Conservation (phyloP, 805 yeast genomes). For the Schwanniomyces sp. region DNA sequence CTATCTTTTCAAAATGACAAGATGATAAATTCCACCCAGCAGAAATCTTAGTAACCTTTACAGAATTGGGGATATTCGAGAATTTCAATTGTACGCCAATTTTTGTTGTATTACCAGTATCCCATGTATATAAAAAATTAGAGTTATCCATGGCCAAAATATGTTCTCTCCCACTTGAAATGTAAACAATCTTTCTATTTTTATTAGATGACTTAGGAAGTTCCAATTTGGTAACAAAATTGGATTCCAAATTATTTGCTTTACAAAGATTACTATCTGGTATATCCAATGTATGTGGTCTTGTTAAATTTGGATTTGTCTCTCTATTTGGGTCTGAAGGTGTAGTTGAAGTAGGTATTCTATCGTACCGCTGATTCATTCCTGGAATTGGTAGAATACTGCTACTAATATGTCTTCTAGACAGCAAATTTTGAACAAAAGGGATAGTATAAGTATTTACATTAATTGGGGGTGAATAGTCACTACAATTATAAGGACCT, state of each 20-base stretch:
- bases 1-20: conserved; percentile 47
- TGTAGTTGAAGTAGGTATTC: conserved; percentile 3
- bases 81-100: conserved; percentile 47
- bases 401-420: conserved; percentile 10
- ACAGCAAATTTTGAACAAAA: conserved; percentile 7
- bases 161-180: conserved; percentile 66
- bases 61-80: conserved; percentile 16
- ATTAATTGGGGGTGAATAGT: conserved; percentile 16
- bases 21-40: conserved; percentile 72
- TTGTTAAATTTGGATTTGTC: conserved; percentile 18
- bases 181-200: conserved; percentile 39
- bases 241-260: conserved; percentile 14
- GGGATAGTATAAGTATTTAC: conserved; percentile 5
- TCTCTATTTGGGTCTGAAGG: not conserved
- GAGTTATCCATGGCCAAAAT: conserved; percentile 56
- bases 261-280: not conserved
- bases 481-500: conserved; percentile 22
- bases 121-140: conserved; percentile 63
- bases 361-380: conserved; percentile 6
- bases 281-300: conserved; percentile 17
- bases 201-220: conserved; percentile 12
- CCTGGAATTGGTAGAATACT: conserved; percentile 6
- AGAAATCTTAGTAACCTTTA: conserved; percentile 41
- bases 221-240: conserved; percentile 22
- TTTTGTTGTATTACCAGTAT: conserved; percentile 31